A percentile compares a stretch with the other conserved stretches of the same genome.
Conservation (phyloP, 305 asterid species). For the Fraxinus paxiana region DNA sequence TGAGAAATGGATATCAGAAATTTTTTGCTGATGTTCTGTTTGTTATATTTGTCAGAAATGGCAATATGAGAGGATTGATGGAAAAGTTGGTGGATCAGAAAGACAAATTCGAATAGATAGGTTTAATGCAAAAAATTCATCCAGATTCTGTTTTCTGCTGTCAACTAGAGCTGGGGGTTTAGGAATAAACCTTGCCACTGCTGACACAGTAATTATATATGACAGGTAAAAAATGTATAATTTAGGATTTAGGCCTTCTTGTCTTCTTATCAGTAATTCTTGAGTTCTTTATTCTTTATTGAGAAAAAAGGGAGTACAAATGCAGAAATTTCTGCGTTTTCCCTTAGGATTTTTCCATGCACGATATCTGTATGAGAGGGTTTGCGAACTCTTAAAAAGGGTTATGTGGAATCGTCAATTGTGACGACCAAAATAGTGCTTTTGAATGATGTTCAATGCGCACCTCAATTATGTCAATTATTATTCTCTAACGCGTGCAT, state of each 20-base stretch:
- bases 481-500: neutral
- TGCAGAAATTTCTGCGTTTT: neutral
- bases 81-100: slow-evolving; percentile 93
- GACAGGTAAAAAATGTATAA: slow-evolving; percentile 58
- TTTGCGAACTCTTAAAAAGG: neutral
- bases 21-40: slow-evolving; percentile 25
- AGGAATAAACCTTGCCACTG: slow-evolving; percentile 98
- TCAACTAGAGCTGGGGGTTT: slow-evolving; percentile 99
- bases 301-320: neutral
- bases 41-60: slow-evolving; percentile 56
- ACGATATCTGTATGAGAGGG: neutral
- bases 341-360: neutral
- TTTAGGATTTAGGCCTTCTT: slow-evolving; percentile 20
- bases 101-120: slow-evolving; percentile 93
- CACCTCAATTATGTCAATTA: neutral
- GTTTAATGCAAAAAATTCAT: slow-evolving; percentile 85
- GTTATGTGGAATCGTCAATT: neutral
- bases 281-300: neutral
- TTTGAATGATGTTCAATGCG: neutral
- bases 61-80: slow-evolving; percentile 92
- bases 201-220: slow-evolving; percentile 93
- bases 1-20: slow-evolving; percentile 13
- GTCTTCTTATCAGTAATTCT: slow-evolving; percentile 8
- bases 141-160: slow-evolving; percentile 89
- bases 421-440: neutral